phyloP scores from a whole-genome alignment of 2,329 filamentous ascomycete genomes.

The Cordyceps militaris region DNA sequence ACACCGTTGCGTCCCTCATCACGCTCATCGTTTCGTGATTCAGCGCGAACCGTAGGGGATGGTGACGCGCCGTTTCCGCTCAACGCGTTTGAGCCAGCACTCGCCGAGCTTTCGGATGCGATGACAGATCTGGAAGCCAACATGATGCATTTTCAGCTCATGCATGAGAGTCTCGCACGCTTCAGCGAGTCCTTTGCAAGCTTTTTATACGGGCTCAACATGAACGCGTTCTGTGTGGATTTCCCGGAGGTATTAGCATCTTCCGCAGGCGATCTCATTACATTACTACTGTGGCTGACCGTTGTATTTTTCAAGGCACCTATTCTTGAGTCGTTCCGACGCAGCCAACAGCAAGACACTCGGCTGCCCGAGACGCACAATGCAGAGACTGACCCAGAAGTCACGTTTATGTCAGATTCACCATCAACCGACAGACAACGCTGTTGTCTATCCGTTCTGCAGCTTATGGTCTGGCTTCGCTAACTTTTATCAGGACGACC shows the following conservation, averaged over 20 bases:
- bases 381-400: slow-evolving; percentile 52
- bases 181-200: slow-evolving; percentile 96
- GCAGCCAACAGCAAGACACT: slow-evolving; percentile 52
- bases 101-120: slow-evolving; percentile 86
- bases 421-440: neutral
- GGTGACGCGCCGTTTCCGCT: slow-evolving; percentile 59
- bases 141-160: slow-evolving; percentile 92
- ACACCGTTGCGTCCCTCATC: slow-evolving; percentile 89
- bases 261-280: neutral
- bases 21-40: slow-evolving; percentile 79
- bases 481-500: slow-evolving; percentile 58
- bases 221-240: slow-evolving; percentile 98
- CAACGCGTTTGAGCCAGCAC: slow-evolving; percentile 77
- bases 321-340: slow-evolving; percentile 72
- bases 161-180: slow-evolving; percentile 88
- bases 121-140: slow-evolving; percentile 96
- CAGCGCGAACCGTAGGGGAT: slow-evolving; percentile 48
- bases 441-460: neutral
- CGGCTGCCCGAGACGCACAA: slow-evolving; percentile 25
- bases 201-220: slow-evolving; percentile 93
- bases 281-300: slow-evolving; percentile 1
- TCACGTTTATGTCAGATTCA: slow-evolving; percentile 69
- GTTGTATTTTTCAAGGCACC: slow-evolving; percentile 52
- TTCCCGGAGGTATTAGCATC: slow-evolving; percentile 71
- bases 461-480: slow-evolving; percentile 7